Evolutionary conservation across 805 yeast species (phyloP).

Genomic region (Sugiyamaella boreocaroliniensis): DNA sequence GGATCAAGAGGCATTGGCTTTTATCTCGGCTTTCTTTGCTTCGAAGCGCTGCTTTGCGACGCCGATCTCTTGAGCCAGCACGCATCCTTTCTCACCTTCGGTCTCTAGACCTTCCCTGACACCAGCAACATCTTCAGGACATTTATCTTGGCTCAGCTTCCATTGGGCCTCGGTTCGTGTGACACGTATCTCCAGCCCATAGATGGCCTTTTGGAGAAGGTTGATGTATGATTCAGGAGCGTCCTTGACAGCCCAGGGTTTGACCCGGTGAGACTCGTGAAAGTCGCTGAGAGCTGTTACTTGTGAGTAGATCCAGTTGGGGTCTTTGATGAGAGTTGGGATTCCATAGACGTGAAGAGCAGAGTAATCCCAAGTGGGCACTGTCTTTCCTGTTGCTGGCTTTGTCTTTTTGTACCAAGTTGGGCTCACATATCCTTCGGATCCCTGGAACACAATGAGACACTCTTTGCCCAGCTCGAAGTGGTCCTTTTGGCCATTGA

Average conservation of each 20-base stretch:
- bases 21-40: background rate
- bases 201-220: constrained; percentile 42
- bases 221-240: constrained; percentile 47
- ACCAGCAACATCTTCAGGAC: constrained; percentile 42
- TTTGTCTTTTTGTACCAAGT: constrained; percentile 51
- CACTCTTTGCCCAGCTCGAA: constrained; percentile 34
- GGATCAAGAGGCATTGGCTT: background rate
- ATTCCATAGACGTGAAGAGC: constrained; percentile 51
- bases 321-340: constrained; percentile 38
- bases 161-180: constrained; percentile 43
- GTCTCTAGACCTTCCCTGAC: constrained; percentile 37
- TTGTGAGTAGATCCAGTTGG: constrained; percentile 42
- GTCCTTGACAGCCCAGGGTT: constrained; percentile 49
- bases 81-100: constrained; percentile 10
- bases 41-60: background rate
- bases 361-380: constrained; percentile 67
- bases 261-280: constrained; percentile 38
- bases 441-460: constrained; percentile 47
- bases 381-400: constrained; percentile 49
- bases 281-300: constrained; percentile 40
- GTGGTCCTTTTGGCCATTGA: constrained; percentile 41
- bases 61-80: constrained; percentile 7
- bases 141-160: constrained; percentile 51
- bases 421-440: constrained; percentile 48
- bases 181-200: constrained; percentile 51